Conservation (phyloP, 108 stramenopile species). For the Pseudonitzschia multiseries region DNA sequence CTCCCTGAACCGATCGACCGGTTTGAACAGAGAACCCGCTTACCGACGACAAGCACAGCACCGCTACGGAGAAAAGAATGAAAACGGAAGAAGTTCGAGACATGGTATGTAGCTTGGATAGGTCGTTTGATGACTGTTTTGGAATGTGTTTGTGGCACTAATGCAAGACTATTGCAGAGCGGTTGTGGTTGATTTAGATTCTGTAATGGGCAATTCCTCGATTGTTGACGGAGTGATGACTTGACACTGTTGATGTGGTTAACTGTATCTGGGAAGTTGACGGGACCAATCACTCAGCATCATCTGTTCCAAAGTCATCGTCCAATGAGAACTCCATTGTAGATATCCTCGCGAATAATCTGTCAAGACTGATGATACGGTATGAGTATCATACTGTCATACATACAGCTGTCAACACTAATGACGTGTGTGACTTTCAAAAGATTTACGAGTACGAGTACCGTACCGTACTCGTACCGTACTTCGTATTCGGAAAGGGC, state of each 20-base stretch:
- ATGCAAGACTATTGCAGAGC: too few relatives aligned
- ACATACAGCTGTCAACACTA: neutral
- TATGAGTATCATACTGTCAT: too few relatives aligned
- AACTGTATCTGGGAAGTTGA: neutral
- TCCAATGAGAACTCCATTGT: constrained; percentile 6
- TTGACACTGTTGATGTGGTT: constrained; percentile 14
- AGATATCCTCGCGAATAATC: neutral
- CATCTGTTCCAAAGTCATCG: neutral
- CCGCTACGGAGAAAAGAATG: constrained; percentile 4
- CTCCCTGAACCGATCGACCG: neutral
- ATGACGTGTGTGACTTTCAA: constrained; percentile 2
- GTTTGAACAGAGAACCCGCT: neutral
- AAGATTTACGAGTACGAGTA: too few relatives aligned
- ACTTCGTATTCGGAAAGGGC: too few relatives aligned
- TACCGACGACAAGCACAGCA: neutral
- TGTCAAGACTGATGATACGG: neutral
- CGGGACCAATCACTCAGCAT: neutral
- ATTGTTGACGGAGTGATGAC: neutral
- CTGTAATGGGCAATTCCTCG: neutral
- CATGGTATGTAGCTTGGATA: too few relatives aligned
- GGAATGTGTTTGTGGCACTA: too few relatives aligned
- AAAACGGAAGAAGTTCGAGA: neutral
- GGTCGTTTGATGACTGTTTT: too few relatives aligned
- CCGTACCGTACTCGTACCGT: too few relatives aligned
- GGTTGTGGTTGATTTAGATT: too few relatives aligned